Conservation (phyloP, 768 basidiomycete genomes). For the Auricularia cornea region DNA sequence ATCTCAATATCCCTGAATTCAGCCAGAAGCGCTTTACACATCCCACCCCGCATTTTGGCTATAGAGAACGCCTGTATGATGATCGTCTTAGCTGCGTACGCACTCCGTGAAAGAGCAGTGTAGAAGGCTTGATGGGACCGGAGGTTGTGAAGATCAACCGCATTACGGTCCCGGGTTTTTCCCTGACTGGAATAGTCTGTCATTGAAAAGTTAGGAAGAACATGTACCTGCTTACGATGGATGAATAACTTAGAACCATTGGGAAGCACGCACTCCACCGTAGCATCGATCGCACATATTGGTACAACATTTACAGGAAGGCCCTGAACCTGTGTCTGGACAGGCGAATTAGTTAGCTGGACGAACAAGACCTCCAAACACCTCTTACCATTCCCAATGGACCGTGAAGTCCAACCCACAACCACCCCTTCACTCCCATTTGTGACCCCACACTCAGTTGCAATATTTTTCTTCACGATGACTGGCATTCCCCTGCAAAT, state of each 20-base stretch:
- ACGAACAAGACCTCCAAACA: background rate
- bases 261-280: background rate
- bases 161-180: background rate
- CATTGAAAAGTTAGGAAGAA: constrained; percentile 2
- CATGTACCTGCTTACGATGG: background rate
- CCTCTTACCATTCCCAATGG: background rate
- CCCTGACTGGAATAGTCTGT: background rate
- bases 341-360: background rate
- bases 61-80: constrained; percentile 7
- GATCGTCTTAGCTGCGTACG: background rate
- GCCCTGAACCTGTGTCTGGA: too few relatives aligned
- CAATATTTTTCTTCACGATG: background rate
- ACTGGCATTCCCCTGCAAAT: constrained; percentile 1
- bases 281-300: background rate
- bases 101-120: constrained; percentile 8
- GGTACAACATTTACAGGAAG: background rate
- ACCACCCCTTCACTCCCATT: background rate
- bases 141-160: background rate
- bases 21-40: too few relatives aligned
- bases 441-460: background rate
- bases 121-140: constrained; percentile 5
- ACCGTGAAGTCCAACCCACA: background rate
- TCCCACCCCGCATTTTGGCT: too few relatives aligned
- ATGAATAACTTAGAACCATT: background rate
- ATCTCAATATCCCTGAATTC: too few relatives aligned